Percentiles rank a stretch among this genome's conserved stretches.
phyloP scores from a whole-genome alignment of 176 grass and related monocot genomes.

The Sorghum bicolor region Sorghum_bicolor_NCBIv3 NC_012879.2:3890001-3890500 shows the following conservation, averaged over 20 bases:
- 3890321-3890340: not conserved
- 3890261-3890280: not conserved
- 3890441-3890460: slow-evolving; percentile 65
- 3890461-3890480: slow-evolving; percentile 85
- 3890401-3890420: not conserved
- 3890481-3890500: slow-evolving; percentile 69
- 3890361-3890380: not conserved
- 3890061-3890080: not conserved
- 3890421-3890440: not conserved
- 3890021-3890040: not conserved
- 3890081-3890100: not conserved
- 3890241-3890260: not conserved
- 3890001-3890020: not conserved
- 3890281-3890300: not conserved
- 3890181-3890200: not conserved
- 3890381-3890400: slow-evolving; percentile 5
- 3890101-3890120: not conserved
- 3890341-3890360: slow-evolving; percentile 6
- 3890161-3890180: not conserved
- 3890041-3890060: not conserved
- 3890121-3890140: not conserved
- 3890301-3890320: not conserved
- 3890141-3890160: not conserved
- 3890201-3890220: not conserved
- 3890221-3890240: not conserved